Conservation (phyloP, 2,329 filamentous ascomycete species). For the Cercospora sesami region DNA sequence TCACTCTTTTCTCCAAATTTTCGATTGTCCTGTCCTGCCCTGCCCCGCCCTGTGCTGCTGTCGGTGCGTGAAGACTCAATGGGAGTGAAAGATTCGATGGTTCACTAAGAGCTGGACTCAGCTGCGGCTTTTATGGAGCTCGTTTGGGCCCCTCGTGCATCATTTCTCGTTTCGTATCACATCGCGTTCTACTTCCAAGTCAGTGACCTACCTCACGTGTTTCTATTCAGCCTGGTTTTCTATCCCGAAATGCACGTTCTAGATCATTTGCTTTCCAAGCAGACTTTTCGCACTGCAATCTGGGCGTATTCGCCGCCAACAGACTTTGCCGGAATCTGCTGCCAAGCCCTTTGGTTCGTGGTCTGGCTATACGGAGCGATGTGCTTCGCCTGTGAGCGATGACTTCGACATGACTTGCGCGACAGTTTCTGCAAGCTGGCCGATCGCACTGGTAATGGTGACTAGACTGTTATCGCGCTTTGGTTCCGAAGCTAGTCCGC, state of each 20-base stretch:
- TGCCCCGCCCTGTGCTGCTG: neutral
- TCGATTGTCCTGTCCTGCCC: neutral
- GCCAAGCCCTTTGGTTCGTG: neutral
- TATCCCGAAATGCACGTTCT: neutral
- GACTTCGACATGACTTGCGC: neutral
- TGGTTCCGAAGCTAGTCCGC: neutral
- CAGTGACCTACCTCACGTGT: neutral
- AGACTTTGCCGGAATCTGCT: neutral
- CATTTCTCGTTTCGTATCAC: neutral
- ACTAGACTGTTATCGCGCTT: neutral
- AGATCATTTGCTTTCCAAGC: neutral
- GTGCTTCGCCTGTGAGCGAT: neutral
- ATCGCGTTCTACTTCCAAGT: neutral
- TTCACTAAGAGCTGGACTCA: neutral
- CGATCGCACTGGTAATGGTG: neutral
- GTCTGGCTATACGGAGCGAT: neutral
- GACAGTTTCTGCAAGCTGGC: neutral
- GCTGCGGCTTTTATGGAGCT: neutral
- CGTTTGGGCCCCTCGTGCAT: neutral
- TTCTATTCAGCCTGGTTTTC: neutral
- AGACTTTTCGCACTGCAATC: neutral
- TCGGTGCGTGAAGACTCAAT: neutral
- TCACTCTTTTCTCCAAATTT: neutral
- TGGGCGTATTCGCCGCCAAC: neutral
- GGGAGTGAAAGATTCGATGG: neutral